Conservation (phyloP, 352 stramenopile species). For the Phytophthora pisi region DNA sequence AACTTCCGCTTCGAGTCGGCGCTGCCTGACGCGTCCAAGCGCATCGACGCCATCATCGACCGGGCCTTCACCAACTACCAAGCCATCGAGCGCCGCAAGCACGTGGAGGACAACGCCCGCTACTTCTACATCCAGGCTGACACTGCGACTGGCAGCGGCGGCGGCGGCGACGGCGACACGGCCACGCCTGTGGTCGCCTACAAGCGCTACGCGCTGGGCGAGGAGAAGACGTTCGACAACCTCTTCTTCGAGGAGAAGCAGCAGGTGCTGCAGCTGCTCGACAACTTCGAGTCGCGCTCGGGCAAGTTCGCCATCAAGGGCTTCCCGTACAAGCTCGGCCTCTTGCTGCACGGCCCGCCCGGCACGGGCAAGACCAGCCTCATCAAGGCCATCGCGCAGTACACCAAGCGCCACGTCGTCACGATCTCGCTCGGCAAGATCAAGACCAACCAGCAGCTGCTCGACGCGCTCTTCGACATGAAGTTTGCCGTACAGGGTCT, state of each 20-base stretch:
- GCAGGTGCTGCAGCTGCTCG: constrained; percentile 63
- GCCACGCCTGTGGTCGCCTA: constrained; percentile 18
- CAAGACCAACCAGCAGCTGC: constrained; percentile 84
- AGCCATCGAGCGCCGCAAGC: constrained; percentile 37
- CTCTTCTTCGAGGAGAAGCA: constrained; percentile 89
- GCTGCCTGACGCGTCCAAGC: constrained; percentile 35
- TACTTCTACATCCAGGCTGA: constrained; percentile 53
- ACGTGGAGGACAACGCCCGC: constrained; percentile 46
- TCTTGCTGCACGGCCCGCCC: constrained; percentile 83
- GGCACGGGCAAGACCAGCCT: constrained; percentile 85
- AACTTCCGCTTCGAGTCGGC: constrained; percentile 37
- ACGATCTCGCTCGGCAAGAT: constrained; percentile 68
- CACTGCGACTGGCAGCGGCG: constrained; percentile 10
- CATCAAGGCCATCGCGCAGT: constrained; percentile 70
- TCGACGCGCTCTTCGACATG: constrained; percentile 80
- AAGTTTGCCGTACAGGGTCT: constrained; percentile 56
- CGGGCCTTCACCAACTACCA: constrained; percentile 48
- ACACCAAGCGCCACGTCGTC: constrained; percentile 71
- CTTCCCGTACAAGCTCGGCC: constrained; percentile 87
- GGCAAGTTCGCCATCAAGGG: constrained; percentile 88
- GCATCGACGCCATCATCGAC: constrained; percentile 52
- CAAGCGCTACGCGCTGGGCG: constrained; percentile 81
- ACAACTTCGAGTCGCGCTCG: constrained; percentile 64
- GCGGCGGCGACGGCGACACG: constrained; percentile 17
- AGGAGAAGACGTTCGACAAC: constrained; percentile 88